A percentile compares a stretch with the other conserved stretches of the same genome.
Conservation (phyloP, 345 rosid species). For the Laguncularia racemosa region DNA sequence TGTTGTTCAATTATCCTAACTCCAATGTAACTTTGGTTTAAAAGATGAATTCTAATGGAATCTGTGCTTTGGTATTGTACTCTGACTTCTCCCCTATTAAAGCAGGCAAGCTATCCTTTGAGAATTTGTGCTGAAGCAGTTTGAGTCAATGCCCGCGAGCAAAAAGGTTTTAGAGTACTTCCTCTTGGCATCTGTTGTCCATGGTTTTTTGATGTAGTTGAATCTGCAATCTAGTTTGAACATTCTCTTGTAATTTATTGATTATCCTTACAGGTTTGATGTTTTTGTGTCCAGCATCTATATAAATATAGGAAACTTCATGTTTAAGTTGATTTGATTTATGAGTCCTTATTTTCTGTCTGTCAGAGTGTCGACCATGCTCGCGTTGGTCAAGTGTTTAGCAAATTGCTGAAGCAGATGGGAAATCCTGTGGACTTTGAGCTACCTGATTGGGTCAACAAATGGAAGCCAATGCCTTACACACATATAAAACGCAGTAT, state of each 20-base stretch:
- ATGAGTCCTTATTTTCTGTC: conserved; percentile 8
- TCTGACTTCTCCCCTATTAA: too few species aligned
- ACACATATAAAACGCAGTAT: conserved; percentile 86
- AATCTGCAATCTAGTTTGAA: background rate
- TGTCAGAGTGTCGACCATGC: conserved; percentile 40
- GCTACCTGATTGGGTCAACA: conserved; percentile 72
- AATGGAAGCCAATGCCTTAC: conserved; percentile 60
- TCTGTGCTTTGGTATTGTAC: too few species aligned
- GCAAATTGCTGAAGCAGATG: conserved; percentile 49
- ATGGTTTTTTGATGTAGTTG: background rate
- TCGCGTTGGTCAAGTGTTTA: conserved; percentile 46
- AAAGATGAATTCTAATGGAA: too few species aligned
- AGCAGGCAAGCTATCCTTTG: too few species aligned
- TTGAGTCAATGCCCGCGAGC: conserved; percentile 18
- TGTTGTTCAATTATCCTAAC: too few species aligned
- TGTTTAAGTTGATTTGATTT: background rate
- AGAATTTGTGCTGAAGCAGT: background rate
- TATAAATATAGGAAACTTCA: background rate
- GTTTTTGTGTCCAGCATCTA: background rate
- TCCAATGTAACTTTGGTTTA: too few species aligned
- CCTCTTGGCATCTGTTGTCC: background rate
- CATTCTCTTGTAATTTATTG: background rate
- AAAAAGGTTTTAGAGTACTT: conserved; percentile 17
- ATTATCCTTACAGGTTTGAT: background rate
- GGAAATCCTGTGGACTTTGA: conserved; percentile 68